Conservation (phyloP, 1,139 yeast genomes). For the Petasospora fabianii region DNA sequence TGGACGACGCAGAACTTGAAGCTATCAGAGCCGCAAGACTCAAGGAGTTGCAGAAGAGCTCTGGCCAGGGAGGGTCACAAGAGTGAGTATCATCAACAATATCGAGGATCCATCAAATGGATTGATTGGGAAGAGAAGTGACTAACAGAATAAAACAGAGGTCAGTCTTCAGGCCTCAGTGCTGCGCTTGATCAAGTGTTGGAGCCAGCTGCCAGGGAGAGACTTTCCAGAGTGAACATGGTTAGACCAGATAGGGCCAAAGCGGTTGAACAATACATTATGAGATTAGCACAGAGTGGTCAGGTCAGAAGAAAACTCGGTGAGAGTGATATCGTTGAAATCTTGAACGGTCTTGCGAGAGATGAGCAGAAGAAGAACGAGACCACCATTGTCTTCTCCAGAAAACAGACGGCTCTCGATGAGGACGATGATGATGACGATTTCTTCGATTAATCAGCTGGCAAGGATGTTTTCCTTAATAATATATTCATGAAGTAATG, state of each 20-base stretch:
- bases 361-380: conserved; percentile 63
- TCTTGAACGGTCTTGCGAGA: conserved; percentile 77
- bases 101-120: too few species aligned
- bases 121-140: neutral
- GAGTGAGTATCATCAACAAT: conserved; percentile 8
- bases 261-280: conserved; percentile 80
- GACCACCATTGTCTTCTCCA: conserved; percentile 56
- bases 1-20: conserved; percentile 68
- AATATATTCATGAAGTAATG: too few species aligned
- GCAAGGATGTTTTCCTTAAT: too few species aligned
- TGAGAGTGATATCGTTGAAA: conserved; percentile 78
- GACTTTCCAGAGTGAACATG: conserved; percentile 80
- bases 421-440: conserved; percentile 38
- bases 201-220: conserved; percentile 80
- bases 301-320: conserved; percentile 66
- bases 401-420: conserved; percentile 35
- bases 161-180: conserved; percentile 21
- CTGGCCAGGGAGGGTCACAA: conserved; percentile 29
- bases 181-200: conserved; percentile 59
- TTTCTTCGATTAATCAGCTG: conserved; percentile 36
- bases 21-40: conserved; percentile 88
- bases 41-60: conserved; percentile 67
- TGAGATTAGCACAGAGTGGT: conserved; percentile 75
- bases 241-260: conserved; percentile 90
- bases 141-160: conserved; percentile 1